A percentile compares a stretch with the other conserved stretches of the same genome.
Evolutionary conservation across 441 rosid species (phyloP).

Genomic region (Erysimum cheiri): DNA sequence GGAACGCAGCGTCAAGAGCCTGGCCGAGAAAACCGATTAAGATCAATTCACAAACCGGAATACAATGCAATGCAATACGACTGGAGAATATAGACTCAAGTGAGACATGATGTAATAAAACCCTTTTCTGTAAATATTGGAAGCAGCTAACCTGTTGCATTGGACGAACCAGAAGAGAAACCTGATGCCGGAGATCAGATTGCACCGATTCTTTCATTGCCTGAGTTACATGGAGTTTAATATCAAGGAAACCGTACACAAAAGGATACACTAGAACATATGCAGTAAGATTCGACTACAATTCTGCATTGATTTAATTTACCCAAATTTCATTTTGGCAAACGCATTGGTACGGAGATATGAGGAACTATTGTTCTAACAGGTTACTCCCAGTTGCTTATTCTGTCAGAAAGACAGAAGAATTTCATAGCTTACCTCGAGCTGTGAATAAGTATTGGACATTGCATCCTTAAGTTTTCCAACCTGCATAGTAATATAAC

Average conservation of each 20-base stretch:
- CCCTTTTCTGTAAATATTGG: neutral
- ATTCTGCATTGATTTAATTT: neutral
- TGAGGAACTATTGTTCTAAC: slow-evolving; percentile 11
- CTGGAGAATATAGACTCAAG: slow-evolving; percentile 1
- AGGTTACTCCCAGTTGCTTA: slow-evolving; percentile 10
- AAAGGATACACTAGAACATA: neutral
- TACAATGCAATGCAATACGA: slow-evolving; percentile 7
- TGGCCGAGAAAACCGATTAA: slow-evolving; percentile 38
- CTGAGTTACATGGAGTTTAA: slow-evolving; percentile 45
- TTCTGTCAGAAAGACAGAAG: neutral
- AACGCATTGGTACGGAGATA: slow-evolving; percentile 16
- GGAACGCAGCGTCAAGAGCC: slow-evolving; percentile 91
- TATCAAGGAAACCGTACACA: neutral
- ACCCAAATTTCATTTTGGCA: neutral
- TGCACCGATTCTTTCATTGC: slow-evolving; percentile 80
- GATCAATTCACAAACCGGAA: slow-evolving; percentile 1
- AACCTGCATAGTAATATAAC: slow-evolving; percentile 57
- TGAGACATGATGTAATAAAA: slow-evolving; percentile 11
- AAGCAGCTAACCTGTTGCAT: slow-evolving; percentile 81
- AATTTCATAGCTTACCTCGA: slow-evolving; percentile 60
- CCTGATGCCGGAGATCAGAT: slow-evolving; percentile 77
- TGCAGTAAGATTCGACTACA: neutral
- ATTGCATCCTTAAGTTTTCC: slow-evolving; percentile 83
- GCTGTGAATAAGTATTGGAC: slow-evolving; percentile 83
- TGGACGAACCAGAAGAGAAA: slow-evolving; percentile 87